Conservation (phyloP, 2,329 filamentous ascomycete species). For the Phoma sp. region DNA sequence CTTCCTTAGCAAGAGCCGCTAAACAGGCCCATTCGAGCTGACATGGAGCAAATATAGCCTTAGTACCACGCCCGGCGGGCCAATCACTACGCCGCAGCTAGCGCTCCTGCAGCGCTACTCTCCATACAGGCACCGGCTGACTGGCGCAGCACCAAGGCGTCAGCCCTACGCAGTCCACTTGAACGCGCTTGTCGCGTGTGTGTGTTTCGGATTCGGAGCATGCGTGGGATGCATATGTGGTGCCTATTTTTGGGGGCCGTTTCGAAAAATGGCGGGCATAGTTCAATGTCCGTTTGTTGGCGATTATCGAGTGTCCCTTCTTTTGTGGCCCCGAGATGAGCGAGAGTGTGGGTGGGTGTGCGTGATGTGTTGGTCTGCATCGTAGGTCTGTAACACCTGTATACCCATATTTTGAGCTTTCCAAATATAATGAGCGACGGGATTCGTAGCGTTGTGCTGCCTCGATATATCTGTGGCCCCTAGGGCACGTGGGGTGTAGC, state of each 20-base stretch:
- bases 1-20: background rate
- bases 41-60: slow-evolving; percentile 17
- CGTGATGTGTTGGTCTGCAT: slow-evolving; percentile 10
- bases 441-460: background rate
- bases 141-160: slow-evolving; percentile 24
- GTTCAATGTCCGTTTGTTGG: background rate
- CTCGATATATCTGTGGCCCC: slow-evolving; percentile 3
- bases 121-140: slow-evolving; percentile 22
- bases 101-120: slow-evolving; percentile 1
- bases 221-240: background rate
- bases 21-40: slow-evolving; percentile 11
- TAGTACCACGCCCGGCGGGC: background rate
- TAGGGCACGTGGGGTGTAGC: slow-evolving; percentile 2
- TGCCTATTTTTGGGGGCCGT: slow-evolving; percentile 37
- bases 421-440: slow-evolving; percentile 14
- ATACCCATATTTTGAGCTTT: background rate
- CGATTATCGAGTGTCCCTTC: no score
- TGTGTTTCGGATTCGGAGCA: no score
- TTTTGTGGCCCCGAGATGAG: background rate
- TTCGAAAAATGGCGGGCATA: background rate
- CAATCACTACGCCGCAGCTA: slow-evolving; percentile 7
- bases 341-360: background rate
- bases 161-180: slow-evolving; percentile 29
- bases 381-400: slow-evolving; percentile 4
- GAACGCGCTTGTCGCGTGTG: slow-evolving; percentile 37